Base-by-base conservation (phyloP, 1,139 yeast species). In the Yamadazyma spencermartinsiae region DNA sequence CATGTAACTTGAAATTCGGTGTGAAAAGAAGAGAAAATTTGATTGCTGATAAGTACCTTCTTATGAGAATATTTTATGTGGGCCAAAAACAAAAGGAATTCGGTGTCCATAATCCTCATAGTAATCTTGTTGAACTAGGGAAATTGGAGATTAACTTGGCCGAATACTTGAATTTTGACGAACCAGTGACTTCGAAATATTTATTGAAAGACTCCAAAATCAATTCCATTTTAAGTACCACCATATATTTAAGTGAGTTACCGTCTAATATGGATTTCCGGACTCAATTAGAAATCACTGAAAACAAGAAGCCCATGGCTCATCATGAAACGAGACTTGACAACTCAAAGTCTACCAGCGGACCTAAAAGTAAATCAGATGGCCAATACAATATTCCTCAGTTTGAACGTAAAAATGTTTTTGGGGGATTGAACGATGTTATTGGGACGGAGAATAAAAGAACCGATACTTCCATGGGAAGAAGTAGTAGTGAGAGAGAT, bases 151-250 rank as follows among this genome's bases (percentile, higher is more conserved):
- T 90, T 32, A 85, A 89, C 54, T 58, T 90, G 38, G 65, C 92
- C 0, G 95, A 88, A 52, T 87, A 82, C 54, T 76, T 81, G 24
- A 77, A 78, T 44, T 75, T 74, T 37, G 65, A 68, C 21, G 78
- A 77, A 33, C 73, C 76, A 12, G 67, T 68, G 25, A 72, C 78
- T 15, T 74, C 82, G 40, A 75, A 83, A 46, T 87, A 85, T 51
- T 63, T 90, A 38, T 65, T 90, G 34, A 82, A 82, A 49, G 77
- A 86, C 26, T 83, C 95, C 9, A 87, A 87, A 50, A 81, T 90
- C 16, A 90, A 92, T 58, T 82, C 95, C 4, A 82, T 89, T 31
- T 61, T 87, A 32, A 80, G 76, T 40, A 42, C 76, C 41, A 63
- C 74, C 1, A 54, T 73, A 6, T 60, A 53, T 11, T 51, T 70